Evolutionary conservation across 2,329 filamentous ascomycete species (phyloP).

Genomic region (Fusarium odoratissimum): DNA sequence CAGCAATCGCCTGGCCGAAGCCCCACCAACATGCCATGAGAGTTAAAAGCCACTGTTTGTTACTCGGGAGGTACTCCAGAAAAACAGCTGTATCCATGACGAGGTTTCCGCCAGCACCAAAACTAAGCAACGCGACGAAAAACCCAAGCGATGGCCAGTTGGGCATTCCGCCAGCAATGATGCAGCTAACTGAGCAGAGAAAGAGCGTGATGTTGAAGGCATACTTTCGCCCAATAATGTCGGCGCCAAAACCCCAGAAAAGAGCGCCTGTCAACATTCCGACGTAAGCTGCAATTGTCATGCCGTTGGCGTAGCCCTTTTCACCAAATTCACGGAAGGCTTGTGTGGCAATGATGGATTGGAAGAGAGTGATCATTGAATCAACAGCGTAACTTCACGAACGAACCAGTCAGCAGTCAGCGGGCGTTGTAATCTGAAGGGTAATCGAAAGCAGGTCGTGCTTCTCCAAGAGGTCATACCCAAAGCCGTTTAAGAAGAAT

Average conservation of each 20-base stretch:
- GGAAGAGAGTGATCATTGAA: slow-evolving; percentile 9
- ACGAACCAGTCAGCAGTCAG: neutral
- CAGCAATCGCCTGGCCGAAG: slow-evolving; percentile 7
- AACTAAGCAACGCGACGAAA: slow-evolving; percentile 1
- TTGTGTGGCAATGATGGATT: slow-evolving; percentile 7
- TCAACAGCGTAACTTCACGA: slow-evolving; percentile 19
- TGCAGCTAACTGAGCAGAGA: neutral
- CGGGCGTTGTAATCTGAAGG: neutral
- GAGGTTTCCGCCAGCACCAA: slow-evolving; percentile 16
- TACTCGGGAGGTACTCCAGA: slow-evolving; percentile 3
- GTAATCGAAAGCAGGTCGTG: neutral
- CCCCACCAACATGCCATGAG: slow-evolving; percentile 28
- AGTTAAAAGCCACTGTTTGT: slow-evolving; percentile 24
- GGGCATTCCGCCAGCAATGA: neutral
- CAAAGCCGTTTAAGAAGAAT: slow-evolving; percentile 72
- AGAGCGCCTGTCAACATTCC: slow-evolving; percentile 14
- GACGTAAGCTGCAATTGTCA: slow-evolving; percentile 10
- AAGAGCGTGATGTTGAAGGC: slow-evolving; percentile 26
- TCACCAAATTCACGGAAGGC: slow-evolving; percentile 18
- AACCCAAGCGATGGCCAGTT: slow-evolving; percentile 2
- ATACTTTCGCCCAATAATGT: slow-evolving; percentile 17
- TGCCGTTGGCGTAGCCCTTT: slow-evolving; percentile 4
- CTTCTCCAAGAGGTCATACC: slow-evolving; percentile 41
- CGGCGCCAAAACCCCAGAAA: slow-evolving; percentile 27
- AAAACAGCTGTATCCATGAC: slow-evolving; percentile 25